phyloP scores from a whole-genome alignment of 2,329 filamentous ascomycete species.

The Karstenula rhodostoma region DNA sequence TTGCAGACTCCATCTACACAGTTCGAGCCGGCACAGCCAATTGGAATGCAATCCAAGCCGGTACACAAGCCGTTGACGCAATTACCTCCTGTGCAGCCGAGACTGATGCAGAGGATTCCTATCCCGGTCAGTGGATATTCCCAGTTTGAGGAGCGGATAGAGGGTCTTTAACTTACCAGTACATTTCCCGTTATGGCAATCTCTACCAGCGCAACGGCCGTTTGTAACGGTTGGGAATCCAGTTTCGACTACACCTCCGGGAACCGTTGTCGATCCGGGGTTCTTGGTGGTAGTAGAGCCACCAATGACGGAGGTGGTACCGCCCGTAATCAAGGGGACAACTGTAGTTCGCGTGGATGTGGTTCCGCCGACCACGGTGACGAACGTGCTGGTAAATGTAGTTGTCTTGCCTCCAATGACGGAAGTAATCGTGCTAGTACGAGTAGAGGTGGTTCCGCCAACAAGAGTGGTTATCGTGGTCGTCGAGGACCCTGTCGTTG shows the following conservation, averaged over 20 bases:
- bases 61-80: constrained; percentile 4
- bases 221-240: neutral
- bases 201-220: constrained; percentile 1
- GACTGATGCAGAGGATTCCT: neutral
- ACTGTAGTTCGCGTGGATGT: neutral
- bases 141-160: neutral
- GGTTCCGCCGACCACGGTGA: neutral
- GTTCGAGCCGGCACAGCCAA: constrained; percentile 4
- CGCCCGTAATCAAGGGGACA: neutral
- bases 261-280: neutral
- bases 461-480: neutral
- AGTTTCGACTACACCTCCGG: neutral
- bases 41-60: neutral
- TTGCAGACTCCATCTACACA: constrained; percentile 5
- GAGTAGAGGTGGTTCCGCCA: constrained; percentile 1
- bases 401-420: constrained; percentile 2
- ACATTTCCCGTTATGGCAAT: neutral
- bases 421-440: neutral
- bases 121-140: neutral
- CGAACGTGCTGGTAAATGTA: neutral
- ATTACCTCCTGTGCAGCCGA: neutral
- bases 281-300: neutral
- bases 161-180: neutral
- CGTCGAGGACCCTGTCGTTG: neutral
- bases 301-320: neutral